phyloP scores from a whole-genome alignment of 805 yeast species.

The Nakazawaea molendinolei region DNA sequence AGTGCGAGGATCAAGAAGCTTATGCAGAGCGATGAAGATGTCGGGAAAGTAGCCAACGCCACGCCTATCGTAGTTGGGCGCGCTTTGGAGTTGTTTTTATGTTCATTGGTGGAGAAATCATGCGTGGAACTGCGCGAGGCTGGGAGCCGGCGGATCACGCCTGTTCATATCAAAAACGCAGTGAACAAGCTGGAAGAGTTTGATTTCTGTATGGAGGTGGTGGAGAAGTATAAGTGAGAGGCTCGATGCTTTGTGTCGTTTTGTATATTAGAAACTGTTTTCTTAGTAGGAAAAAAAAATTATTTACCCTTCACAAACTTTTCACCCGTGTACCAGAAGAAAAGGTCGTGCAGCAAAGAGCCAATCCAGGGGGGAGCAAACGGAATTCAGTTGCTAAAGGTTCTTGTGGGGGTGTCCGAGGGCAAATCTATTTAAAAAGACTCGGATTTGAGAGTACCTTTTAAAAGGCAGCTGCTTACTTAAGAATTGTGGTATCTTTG shows the following conservation, averaged over 20 bases:
- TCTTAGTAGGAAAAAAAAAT: conserved; percentile 4
- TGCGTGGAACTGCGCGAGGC: conserved; percentile 67
- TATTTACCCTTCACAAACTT: no score
- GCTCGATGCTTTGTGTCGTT: no score
- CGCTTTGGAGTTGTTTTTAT: conserved; percentile 87
- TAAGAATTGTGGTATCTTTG: no score
- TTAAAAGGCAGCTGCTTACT: no score
- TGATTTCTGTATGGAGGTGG: conserved; percentile 82
- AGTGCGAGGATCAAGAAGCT: conserved; percentile 92
- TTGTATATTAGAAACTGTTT: conserved; percentile 15
- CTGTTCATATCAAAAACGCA: conserved; percentile 78
- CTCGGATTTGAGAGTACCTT: no score
- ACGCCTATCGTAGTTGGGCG: conserved; percentile 98
- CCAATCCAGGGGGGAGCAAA: no score
- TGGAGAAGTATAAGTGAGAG: conserved; percentile 41
- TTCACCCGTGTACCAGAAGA: no score
- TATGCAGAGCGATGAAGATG: conserved; percentile 97
- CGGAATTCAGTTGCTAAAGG: no score
- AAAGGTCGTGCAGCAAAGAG: no score
- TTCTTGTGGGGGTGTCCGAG: no score
- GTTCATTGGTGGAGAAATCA: conserved; percentile 80
- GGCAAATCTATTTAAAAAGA: no score
- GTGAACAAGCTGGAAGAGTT: conserved; percentile 83
- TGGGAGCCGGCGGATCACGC: conserved; percentile 76
- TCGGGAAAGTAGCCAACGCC: conserved; percentile 97